Evolutionary conservation across 805 yeast genomes (phyloP).

Genomic region (Starmerella floris): DNA sequence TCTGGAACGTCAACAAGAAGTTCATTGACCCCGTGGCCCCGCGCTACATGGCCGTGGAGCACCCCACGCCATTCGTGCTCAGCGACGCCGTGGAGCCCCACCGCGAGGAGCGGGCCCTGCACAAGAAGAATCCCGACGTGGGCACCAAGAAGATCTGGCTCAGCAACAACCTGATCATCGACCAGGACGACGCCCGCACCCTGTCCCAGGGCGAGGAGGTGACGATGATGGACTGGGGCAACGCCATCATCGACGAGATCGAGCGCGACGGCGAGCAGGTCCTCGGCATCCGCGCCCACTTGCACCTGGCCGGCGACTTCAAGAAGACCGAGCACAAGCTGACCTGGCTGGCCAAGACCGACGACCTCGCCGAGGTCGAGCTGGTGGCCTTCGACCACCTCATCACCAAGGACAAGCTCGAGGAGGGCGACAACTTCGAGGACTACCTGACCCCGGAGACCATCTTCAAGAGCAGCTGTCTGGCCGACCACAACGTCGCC

Average conservation of each 20-base stretch:
- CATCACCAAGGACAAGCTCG: constrained; percentile 87
- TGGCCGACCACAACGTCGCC: constrained; percentile 68
- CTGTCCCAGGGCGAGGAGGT: constrained; percentile 76
- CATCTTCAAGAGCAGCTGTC: constrained; percentile 64
- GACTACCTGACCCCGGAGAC: constrained; percentile 81
- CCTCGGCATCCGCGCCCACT: constrained; percentile 54
- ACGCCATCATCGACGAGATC: constrained; percentile 63
- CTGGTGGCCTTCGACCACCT: constrained; percentile 87
- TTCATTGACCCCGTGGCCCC: constrained; percentile 95
- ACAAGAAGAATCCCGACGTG: constrained; percentile 85
- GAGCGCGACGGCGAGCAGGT: constrained; percentile 47
- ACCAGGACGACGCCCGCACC: constrained; percentile 72
- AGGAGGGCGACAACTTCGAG: constrained; percentile 86
- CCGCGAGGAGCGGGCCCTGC: constrained; percentile 72
- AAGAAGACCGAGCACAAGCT: constrained; percentile 87
- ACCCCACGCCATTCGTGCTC: constrained; percentile 59
- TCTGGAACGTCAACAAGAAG: constrained; percentile 97
- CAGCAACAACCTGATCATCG: constrained; percentile 53
- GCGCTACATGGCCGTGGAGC: constrained; percentile 67
- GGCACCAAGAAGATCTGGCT: constrained; percentile 71
- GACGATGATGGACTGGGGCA: constrained; percentile 99
- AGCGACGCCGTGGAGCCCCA: constrained; percentile 52
- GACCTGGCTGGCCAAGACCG: constrained; percentile 85
- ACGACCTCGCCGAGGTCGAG: constrained; percentile 57
- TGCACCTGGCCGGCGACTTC: constrained; percentile 93